Percentiles rank a stretch among this genome's conserved stretches.
Evolutionary conservation across 78 protist genomes (phyloP).

Genomic region (Monocercomonoides exilis): DNA sequence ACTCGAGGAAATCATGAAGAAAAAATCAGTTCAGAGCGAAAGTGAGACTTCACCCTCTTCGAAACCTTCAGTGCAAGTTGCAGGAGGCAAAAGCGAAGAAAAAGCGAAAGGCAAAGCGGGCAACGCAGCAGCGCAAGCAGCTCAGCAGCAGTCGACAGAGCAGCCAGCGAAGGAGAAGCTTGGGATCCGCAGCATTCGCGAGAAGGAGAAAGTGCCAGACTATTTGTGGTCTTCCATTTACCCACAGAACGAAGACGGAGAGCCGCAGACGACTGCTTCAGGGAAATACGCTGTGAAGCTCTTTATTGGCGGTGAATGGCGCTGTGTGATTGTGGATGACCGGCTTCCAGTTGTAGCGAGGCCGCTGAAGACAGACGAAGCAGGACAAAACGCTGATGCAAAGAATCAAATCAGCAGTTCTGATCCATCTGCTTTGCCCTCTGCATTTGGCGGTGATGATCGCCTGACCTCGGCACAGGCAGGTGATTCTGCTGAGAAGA

Average conservation of each 20-base stretch:
- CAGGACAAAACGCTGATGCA: neutral
- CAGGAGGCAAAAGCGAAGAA: too few species aligned
- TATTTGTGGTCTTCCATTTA: neutral
- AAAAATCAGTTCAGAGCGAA: too few species aligned
- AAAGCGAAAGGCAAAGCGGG: too few species aligned
- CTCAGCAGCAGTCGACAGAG: too few species aligned
- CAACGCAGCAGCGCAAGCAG: too few species aligned
- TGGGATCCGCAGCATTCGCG: too few species aligned
- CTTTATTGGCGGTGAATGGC: neutral
- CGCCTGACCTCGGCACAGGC: neutral
- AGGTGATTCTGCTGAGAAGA: neutral
- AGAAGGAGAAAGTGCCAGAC: neutral
- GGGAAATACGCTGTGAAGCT: neutral
- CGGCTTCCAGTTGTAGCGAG: neutral
- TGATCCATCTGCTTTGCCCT: too few species aligned
- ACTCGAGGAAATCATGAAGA: neutral
- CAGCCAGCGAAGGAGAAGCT: too few species aligned
- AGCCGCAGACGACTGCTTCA: neutral
- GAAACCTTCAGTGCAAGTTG: too few species aligned
- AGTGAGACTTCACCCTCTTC: too few species aligned
- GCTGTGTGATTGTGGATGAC: neutral
- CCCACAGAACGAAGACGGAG: neutral
- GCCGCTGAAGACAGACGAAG: neutral
- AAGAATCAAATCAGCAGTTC: neutral
- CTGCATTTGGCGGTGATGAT: neutral